These are phyloP conservation scores for Micractinium sp. DNA, from an alignment of 139 green algal genomes.

Conservation along the genomic window DNA sequence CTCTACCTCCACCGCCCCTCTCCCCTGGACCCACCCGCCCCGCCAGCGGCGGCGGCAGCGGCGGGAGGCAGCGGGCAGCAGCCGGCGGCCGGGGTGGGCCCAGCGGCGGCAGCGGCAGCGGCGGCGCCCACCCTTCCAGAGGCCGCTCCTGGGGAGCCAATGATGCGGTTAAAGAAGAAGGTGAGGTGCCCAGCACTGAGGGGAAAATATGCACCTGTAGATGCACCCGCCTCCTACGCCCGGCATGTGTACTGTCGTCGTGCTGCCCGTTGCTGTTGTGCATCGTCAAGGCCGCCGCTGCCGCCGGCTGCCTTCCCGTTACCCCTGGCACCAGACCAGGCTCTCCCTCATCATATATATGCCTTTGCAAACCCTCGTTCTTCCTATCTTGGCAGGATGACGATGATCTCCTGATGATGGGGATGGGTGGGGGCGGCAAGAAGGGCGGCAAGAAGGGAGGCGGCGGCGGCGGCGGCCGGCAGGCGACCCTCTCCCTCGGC, in stretches of 20 bases:
- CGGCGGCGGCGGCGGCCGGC: slow-evolving; percentile 14
- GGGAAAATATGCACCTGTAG: background rate
- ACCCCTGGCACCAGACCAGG: too few species aligned
- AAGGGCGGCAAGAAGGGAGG: slow-evolving; percentile 14
- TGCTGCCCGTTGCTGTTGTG: too few species aligned
- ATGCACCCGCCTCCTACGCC: background rate
- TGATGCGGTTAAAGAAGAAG: slow-evolving; percentile 25
- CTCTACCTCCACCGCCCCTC: slow-evolving; percentile 47
- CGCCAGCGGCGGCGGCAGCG: background rate
- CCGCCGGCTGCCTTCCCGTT: too few species aligned
- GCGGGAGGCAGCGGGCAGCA: background rate
- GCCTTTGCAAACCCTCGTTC: background rate
- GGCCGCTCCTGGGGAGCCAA: background rate
- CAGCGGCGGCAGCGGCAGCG: background rate
- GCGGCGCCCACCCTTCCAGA: background rate
- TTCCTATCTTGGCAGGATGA: background rate
- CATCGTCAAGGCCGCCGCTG: too few species aligned
- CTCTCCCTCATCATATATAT: too few species aligned
- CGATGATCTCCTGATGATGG: slow-evolving; percentile 34
- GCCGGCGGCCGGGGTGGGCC: background rate
- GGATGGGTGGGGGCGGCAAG: slow-evolving; percentile 10
- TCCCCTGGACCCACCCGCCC: slow-evolving; percentile 37
- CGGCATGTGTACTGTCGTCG: too few species aligned
- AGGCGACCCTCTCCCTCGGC: background rate
- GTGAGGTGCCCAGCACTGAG: background rate